A percentile compares a stretch with the other conserved stretches of the same genome.
phyloP scores from a whole-genome alignment of 176 grass and related monocot species.

The Metroxylon sagu region DNA sequence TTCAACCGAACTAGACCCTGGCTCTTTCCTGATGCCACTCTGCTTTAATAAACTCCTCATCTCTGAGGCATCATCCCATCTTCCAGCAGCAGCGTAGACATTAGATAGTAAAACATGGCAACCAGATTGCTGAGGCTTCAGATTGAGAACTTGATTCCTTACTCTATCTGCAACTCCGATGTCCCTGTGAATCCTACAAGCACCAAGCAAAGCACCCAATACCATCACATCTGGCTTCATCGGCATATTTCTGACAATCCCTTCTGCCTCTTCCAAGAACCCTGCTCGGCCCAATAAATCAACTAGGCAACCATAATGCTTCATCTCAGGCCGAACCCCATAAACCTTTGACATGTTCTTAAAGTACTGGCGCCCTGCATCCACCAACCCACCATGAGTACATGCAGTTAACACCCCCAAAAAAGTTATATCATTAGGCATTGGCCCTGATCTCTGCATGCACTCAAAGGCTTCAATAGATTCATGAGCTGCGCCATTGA shows the following conservation, averaged over 20 bases:
- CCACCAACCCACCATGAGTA: slow-evolving; percentile 41
- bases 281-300: slow-evolving; percentile 57
- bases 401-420: slow-evolving; percentile 56
- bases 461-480: slow-evolving; percentile 46
- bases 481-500: slow-evolving; percentile 30
- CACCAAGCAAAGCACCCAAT: slow-evolving; percentile 48
- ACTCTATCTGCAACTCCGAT: slow-evolving; percentile 47
- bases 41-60: slow-evolving; percentile 33
- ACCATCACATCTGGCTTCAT: slow-evolving; percentile 47
- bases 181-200: slow-evolving; percentile 42
- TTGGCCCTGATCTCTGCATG: slow-evolving; percentile 37
- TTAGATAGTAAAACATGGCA: slow-evolving; percentile 54
- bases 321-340: slow-evolving; percentile 32
- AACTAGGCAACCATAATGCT: slow-evolving; percentile 81
- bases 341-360: slow-evolving; percentile 40
- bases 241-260: slow-evolving; percentile 40
- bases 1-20: slow-evolving; percentile 27
- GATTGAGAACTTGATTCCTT: slow-evolving; percentile 19
- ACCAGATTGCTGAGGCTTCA: slow-evolving; percentile 23
- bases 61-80: slow-evolving; percentile 39
- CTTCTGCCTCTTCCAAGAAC: slow-evolving; percentile 63
- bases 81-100: slow-evolving; percentile 37
- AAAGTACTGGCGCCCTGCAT: slow-evolving; percentile 45
- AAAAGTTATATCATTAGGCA: slow-evolving; percentile 43
- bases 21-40: slow-evolving; percentile 32